Conservation (phyloP, 495 filamentous ascomycete genomes). For the Saxispiralis lemnorum region DNA sequence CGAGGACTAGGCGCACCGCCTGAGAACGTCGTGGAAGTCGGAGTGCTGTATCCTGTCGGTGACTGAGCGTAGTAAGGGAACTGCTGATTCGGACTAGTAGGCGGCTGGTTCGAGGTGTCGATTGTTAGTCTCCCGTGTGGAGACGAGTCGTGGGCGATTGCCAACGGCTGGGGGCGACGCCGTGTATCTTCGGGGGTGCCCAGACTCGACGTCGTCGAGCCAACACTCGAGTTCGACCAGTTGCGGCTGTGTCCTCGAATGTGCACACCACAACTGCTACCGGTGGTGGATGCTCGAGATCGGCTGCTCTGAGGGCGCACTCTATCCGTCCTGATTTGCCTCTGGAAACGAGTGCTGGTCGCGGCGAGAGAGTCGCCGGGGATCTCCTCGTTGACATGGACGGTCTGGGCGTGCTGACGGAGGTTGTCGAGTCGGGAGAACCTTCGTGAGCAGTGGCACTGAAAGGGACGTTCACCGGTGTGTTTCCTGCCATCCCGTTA, state of each 20-base stretch:
- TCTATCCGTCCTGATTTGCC: conserved; percentile 77
- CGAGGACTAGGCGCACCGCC: conserved; percentile 55
- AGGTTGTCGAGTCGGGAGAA: conserved; percentile 97
- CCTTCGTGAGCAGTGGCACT: conserved; percentile 85
- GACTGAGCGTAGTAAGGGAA: conserved; percentile 36
- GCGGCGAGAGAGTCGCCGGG: conserved; percentile 84
- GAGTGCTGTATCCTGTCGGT: conserved; percentile 56
- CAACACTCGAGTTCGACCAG: conserved; percentile 69
- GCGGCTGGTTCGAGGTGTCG: conserved; percentile 37
- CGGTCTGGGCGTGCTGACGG: conserved; percentile 91
- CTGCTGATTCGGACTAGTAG: conserved; percentile 29
- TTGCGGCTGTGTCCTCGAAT: conserved; percentile 66
- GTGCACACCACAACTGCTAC: conserved; percentile 47
- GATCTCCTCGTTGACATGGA: conserved; percentile 95
- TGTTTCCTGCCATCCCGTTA: conserved; percentile 52
- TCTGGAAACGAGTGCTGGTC: conserved; percentile 80
- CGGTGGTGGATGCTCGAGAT: conserved; percentile 54
- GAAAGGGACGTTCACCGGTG: conserved; percentile 90
- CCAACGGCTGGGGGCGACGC: conserved; percentile 60
- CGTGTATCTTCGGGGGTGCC: conserved; percentile 42
- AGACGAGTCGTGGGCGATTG: conserved; percentile 57
- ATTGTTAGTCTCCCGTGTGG: conserved; percentile 41
- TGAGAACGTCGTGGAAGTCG: conserved; percentile 57
- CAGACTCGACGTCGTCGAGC: conserved; percentile 56
- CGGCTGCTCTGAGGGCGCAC: conserved; percentile 55